phyloP scores from a whole-genome alignment of 2,329 filamentous ascomycete species.

The Plectosphaerella cucumerina region DNA sequence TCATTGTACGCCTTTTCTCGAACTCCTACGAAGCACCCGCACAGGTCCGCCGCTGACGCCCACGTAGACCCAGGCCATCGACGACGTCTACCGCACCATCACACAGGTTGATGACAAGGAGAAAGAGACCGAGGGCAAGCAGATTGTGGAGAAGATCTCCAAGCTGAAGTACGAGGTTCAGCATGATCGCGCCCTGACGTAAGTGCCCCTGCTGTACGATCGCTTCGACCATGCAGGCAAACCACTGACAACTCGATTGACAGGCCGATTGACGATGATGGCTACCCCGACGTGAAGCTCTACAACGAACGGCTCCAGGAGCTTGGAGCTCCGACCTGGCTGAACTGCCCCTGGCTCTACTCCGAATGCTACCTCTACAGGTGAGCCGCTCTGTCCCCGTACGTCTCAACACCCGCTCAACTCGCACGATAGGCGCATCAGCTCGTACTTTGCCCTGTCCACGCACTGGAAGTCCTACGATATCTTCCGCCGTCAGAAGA shows the following conservation, averaged over 20 bases:
- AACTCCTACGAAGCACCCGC: neutral
- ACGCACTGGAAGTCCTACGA: constrained; percentile 87
- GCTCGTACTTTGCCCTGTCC: constrained; percentile 71
- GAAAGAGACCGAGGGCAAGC: constrained; percentile 69
- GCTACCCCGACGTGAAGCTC: constrained; percentile 65
- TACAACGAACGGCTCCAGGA: constrained; percentile 85
- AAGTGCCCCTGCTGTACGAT: constrained; percentile 22
- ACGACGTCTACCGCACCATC: constrained; percentile 73
- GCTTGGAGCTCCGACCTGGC: constrained; percentile 73
- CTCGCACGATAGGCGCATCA: constrained; percentile 57
- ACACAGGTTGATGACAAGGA: constrained; percentile 57
- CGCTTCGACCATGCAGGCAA: neutral
- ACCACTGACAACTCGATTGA: constrained; percentile 5
- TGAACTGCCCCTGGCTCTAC: constrained; percentile 69
- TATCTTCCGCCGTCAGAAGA: constrained; percentile 85
- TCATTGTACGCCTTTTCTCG: constrained; percentile 66
- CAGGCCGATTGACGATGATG: constrained; percentile 74
- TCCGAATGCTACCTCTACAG: constrained; percentile 5
- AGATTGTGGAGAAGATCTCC: constrained; percentile 73
- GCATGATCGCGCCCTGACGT: constrained; percentile 79
- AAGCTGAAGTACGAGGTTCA: constrained; percentile 92
- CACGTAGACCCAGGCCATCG: constrained; percentile 80
- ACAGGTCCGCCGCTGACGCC: neutral
- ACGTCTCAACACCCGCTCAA: neutral
- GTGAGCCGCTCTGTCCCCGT: constrained; percentile 4